Evolutionary conservation across 2,329 filamentous ascomycete genomes (phyloP).

Genomic region (Nothomitra cinnamomea): DNA sequence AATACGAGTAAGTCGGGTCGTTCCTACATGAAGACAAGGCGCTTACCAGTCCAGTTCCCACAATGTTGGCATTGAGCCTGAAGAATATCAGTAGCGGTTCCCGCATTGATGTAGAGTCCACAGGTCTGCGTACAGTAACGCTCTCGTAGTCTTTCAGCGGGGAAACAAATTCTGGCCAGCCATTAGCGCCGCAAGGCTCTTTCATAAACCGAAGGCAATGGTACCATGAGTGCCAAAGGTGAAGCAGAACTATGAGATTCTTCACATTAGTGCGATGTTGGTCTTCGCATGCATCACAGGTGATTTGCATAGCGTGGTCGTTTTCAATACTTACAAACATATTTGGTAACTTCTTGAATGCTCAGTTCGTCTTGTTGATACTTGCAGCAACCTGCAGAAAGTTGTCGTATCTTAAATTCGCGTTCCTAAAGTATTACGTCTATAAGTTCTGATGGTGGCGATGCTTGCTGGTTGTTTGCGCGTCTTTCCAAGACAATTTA

Average conservation of each 20-base stretch:
- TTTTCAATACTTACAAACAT: neutral
- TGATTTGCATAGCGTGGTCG: neutral
- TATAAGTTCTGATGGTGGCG: no score
- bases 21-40: neutral
- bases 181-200: neutral
- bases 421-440: neutral
- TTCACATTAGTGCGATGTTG: neutral
- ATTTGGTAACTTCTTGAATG: neutral
- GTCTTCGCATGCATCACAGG: neutral
- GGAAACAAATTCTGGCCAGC: slow-evolving; percentile 4
- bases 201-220: neutral
- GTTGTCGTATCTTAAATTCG: neutral
- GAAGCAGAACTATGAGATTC: neutral
- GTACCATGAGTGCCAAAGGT: slow-evolving; percentile 6
- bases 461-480: no score
- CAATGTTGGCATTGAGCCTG: slow-evolving; percentile 7
- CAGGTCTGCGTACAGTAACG: slow-evolving; percentile 1
- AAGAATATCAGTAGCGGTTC: neutral
- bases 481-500: no score
- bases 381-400: neutral
- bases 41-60: slow-evolving; percentile 4
- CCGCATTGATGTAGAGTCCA: no score
- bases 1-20: neutral
- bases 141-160: slow-evolving; percentile 6
- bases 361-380: neutral